Evolutionary conservation across 805 yeast species (phyloP).

Genomic region (Nakazawaea molendinolei): DNA sequence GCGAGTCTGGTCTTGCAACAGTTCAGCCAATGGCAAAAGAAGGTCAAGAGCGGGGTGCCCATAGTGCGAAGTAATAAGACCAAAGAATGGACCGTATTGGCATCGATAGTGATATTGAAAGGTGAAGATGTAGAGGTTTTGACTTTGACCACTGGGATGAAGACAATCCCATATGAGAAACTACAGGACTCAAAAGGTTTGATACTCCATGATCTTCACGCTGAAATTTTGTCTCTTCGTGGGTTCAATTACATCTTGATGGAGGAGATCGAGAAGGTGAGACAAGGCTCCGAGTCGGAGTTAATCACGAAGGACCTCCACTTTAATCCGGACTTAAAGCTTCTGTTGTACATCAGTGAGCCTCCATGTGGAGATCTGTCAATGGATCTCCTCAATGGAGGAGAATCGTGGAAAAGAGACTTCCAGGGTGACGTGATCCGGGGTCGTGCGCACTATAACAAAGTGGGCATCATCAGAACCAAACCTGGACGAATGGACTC

Average conservation of each 20-base stretch:
- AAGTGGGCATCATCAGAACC: slow-evolving; percentile 69
- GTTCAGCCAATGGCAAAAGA: slow-evolving; percentile 21
- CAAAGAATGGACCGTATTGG: slow-evolving; percentile 78
- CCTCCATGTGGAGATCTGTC: slow-evolving; percentile 92
- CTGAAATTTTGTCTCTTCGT: slow-evolving; percentile 73
- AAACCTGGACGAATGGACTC: slow-evolving; percentile 92
- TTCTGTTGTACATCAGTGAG: slow-evolving; percentile 65
- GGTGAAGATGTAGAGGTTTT: slow-evolving; percentile 28
- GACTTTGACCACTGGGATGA: slow-evolving; percentile 75
- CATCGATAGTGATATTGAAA: slow-evolving; percentile 44
- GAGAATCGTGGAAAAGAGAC: slow-evolving; percentile 3
- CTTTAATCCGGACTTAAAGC: slow-evolving; percentile 29
- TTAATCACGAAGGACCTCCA: background rate
- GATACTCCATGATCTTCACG: slow-evolving; percentile 83
- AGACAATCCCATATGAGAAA: slow-evolving; percentile 57
- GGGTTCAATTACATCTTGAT: slow-evolving; percentile 51
- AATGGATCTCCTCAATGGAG: slow-evolving; percentile 34
- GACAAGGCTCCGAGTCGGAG: slow-evolving; percentile 12
- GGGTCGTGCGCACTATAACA: slow-evolving; percentile 57
- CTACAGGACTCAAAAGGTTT: slow-evolving; percentile 40
- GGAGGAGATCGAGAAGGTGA: slow-evolving; percentile 9
- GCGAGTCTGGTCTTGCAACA: slow-evolving; percentile 14
- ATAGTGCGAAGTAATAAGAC: slow-evolving; percentile 52
- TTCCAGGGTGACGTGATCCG: slow-evolving; percentile 26
- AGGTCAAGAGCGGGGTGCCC: slow-evolving; percentile 48